phyloP scores from a whole-genome alignment of 768 basidiomycete species.

The Lactarius akahatsu region DNA sequence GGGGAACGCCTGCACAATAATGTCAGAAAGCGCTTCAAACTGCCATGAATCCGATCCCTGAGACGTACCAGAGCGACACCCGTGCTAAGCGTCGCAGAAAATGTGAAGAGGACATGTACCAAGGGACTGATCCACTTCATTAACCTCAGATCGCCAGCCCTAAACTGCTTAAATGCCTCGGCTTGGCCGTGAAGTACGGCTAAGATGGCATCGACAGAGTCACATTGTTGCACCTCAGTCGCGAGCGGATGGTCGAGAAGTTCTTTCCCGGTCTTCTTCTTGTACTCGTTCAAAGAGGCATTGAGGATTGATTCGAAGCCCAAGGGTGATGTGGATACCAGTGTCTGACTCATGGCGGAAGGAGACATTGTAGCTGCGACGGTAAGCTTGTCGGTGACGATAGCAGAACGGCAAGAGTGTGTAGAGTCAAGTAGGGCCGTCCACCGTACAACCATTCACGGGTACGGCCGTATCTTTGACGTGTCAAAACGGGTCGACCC shows the following conservation, averaged over 20 bases:
- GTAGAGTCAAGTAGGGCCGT: no score
- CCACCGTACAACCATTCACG: no score
- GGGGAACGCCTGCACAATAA: background rate
- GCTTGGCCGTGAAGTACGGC: constrained; percentile 1
- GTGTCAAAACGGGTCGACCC: no score
- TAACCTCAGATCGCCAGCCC: background rate
- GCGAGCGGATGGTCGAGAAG: constrained; percentile 10
- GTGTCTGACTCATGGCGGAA: no score
- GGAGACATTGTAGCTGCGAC: background rate
- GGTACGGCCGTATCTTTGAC: no score
- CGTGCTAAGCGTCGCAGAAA: background rate
- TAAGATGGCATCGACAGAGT: background rate
- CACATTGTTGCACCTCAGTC: background rate
- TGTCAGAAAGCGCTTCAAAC: background rate
- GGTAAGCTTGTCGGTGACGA: background rate
- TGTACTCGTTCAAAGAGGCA: background rate
- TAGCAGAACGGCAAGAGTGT: background rate
- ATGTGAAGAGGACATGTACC: background rate
- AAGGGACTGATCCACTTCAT: background rate
- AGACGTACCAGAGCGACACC: background rate
- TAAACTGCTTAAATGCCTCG: background rate
- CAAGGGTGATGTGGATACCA: background rate
- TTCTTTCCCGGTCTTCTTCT: background rate
- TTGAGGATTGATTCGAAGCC: constrained; percentile 6
- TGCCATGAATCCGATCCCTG: no score